Evolutionary conservation across 78 protist genomes (phyloP), one percentile per base, ranked within the genome.

Genomic region (Speleostelium caveatum): DNA sequence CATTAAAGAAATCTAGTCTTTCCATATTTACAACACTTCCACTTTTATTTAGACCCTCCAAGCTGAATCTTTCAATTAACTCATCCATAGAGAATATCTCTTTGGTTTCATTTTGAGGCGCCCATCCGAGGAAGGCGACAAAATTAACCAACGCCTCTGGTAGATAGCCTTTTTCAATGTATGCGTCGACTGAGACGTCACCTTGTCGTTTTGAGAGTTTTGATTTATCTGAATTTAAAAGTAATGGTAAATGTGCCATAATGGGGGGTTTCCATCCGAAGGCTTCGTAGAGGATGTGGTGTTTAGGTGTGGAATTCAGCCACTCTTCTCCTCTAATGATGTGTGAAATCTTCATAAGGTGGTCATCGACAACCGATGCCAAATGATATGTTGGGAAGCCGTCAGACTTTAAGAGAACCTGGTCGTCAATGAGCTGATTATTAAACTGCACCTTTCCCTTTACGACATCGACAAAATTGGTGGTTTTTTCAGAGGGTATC

Each of bases 371-470:
- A 0, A 96, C 98, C 24, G 87, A 87, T 56, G 98, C 98, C 45
- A 96, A 86, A 72, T 96, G 98, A 49, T 96, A 96, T 17, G 98
- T 96, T 69, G 98, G 98, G 69, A 55, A 85, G 4, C 96, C 96
- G 62, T 96, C 98, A 1, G 92, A 65, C 61, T 96, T 94, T 73
- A 96, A 24, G 22, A 96, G 75, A 10, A 96, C 65, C 67, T 93
- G 95, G 60, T 96, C 98, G 61, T 94, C 98, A 4, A 94, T 53
- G 8, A 22, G 36, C 32, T 56, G 68, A 71, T 93, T 80, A 22
- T 22, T 26, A 45, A 88, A 65, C 58, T 45, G n/a, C 32, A 95
- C 87, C 1, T n/a, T 26, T 10, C 97, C 95, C 24, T 73, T 75
- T 1, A 86, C 94, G 3, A 72, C 3, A 65, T 93, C 97, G 2